Evolutionary conservation across 495 filamentous ascomycete species (phyloP).

Genomic region (Xylaria castorea): DNA sequence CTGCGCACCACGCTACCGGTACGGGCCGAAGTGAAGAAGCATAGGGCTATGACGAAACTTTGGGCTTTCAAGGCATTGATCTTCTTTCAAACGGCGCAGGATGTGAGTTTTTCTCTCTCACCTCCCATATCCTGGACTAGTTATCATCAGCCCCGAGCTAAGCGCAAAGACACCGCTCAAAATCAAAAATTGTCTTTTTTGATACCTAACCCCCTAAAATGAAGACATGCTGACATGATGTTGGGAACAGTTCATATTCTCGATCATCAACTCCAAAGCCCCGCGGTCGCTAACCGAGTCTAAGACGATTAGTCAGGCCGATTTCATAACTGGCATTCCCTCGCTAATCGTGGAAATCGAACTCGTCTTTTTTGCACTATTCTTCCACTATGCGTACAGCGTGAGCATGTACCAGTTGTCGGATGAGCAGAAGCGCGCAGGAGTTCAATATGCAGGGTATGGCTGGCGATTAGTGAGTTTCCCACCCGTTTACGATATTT

Average conservation of each 20-base stretch:
- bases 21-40: conserved; percentile 6
- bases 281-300: conserved; percentile 8
- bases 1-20: neutral
- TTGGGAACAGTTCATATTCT: conserved; percentile 16
- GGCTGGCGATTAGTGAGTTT: conserved; percentile 27
- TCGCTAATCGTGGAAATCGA: conserved; percentile 22
- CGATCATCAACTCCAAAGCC: conserved; percentile 5
- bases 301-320: conserved; percentile 9
- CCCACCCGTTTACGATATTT: neutral
- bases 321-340: conserved; percentile 26
- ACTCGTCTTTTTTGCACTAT: conserved; percentile 25
- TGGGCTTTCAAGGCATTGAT: conserved; percentile 25
- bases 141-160: neutral
- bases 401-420: conserved; percentile 24
- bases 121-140: neutral
- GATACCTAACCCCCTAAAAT: neutral
- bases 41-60: conserved; percentile 22
- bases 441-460: conserved; percentile 16
- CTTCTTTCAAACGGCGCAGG: conserved; percentile 18
- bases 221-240: neutral
- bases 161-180: neutral
- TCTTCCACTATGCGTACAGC: conserved; percentile 27
- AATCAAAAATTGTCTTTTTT: neutral
- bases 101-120: conserved; percentile 4
- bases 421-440: conserved; percentile 9